phyloP scores from a whole-genome alignment of 495 filamentous ascomycete species.

The Annulohypoxylon bovei region DNA sequence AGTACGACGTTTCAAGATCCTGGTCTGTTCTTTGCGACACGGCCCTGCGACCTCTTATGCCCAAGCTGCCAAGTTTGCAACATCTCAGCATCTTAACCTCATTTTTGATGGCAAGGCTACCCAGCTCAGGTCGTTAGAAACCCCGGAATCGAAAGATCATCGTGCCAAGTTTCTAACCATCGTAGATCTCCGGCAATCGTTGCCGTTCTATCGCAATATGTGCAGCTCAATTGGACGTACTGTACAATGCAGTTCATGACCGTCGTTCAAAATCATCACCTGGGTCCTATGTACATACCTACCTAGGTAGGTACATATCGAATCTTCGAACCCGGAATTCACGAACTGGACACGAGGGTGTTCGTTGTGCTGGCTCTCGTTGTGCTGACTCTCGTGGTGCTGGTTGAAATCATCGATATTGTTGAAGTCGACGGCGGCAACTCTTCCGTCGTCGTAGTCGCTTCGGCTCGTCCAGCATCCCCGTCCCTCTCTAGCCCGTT shows the following conservation, averaged over 20 bases:
- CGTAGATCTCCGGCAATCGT: constrained; percentile 12
- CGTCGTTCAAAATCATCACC: not conserved
- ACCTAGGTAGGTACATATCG: too few species aligned
- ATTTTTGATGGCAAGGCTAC: constrained; percentile 15
- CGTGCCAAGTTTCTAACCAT: not conserved
- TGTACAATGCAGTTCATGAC: too few species aligned
- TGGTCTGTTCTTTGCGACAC: constrained; percentile 18
- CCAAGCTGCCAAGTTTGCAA: not conserved
- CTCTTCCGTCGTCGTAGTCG: constrained; percentile 23
- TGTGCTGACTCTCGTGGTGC: not conserved
- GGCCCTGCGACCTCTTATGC: not conserved
- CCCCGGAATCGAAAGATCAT: constrained; percentile 1
- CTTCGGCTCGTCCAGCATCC: constrained; percentile 30
- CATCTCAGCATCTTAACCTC: constrained; percentile 8
- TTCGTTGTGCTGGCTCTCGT: not conserved
- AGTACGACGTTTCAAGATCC: constrained; percentile 30
- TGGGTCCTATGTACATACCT: too few species aligned
- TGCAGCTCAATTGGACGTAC: too few species aligned
- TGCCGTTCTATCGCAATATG: not conserved
- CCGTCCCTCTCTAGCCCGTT: constrained; percentile 46
- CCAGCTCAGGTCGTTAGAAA: constrained; percentile 4
- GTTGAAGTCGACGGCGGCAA: constrained; percentile 19
- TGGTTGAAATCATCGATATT: not conserved
- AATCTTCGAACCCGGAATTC: not conserved
- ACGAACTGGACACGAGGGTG: not conserved